phyloP scores from a whole-genome alignment of 768 basidiomycete genomes.

The Gymnopilus dilepis region DNA sequence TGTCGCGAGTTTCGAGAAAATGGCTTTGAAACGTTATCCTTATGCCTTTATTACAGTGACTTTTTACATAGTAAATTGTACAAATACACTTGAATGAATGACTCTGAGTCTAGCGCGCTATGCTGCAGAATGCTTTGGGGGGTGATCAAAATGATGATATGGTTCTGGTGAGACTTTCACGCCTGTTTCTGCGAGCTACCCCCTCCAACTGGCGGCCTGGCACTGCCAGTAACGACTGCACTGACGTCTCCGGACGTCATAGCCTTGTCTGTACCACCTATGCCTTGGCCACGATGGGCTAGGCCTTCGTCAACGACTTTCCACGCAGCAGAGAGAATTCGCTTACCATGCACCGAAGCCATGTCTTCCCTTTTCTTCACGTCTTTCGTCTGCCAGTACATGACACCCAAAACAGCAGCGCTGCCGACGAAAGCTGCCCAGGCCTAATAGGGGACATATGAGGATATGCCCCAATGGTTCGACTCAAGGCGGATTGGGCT shows the following conservation, averaged over 20 bases:
- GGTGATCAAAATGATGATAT: too few species aligned
- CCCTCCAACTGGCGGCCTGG: not conserved
- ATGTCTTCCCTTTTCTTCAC: constrained; percentile 38
- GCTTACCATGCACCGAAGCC: constrained; percentile 39
- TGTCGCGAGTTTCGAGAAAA: too few species aligned
- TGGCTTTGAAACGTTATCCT: not conserved
- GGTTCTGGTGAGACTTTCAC: too few species aligned
- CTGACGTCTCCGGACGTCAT: constrained; percentile 46
- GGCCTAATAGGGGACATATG: constrained; percentile 9
- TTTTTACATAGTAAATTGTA: not conserved
- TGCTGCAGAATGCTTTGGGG: too few species aligned
- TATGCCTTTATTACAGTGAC: not conserved
- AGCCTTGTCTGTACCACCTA: constrained; percentile 34
- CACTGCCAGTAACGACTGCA: constrained; percentile 36
- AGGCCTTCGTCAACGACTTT: not conserved
- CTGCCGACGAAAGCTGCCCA: constrained; percentile 39
- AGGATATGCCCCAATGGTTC: not conserved
- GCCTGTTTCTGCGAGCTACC: not conserved
- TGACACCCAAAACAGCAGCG: constrained; percentile 32
- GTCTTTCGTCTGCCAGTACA: constrained; percentile 39
- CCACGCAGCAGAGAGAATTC: not conserved
- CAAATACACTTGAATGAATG: not conserved
- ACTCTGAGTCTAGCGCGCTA: too few species aligned
- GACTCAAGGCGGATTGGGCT: not conserved
- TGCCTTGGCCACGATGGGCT: constrained; percentile 28